Evolutionary conservation across 169 alveolate genomes (phyloP), one percentile per base, ranked within the genome.

Genomic region (Eimeria brunetti): DNA sequence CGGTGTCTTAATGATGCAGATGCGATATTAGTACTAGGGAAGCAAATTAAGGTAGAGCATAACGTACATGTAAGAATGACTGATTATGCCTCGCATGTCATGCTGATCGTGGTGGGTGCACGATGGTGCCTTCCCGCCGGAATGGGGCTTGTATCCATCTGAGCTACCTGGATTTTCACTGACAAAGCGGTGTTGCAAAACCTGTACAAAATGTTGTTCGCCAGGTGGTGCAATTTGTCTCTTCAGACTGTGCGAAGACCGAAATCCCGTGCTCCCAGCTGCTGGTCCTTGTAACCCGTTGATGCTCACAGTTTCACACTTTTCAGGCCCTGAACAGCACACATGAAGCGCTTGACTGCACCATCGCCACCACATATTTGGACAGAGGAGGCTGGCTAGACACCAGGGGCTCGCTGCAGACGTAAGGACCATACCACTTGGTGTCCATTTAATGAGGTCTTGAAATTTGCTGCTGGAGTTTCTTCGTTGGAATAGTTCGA

Each of bases 141-240:
- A 0, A n/a, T 62, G 60, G 30, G 46, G 81, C 49, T 38, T 62
- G 49, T 33, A 22, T 30, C 80, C 67, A 24, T 18, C 62, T 36
- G 92, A n/a, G 51, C 12, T 22, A 2, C 44, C 9, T 11, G n/a
- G 41, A 18, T 60, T 33, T 24, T 46, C 60, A 38, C 22, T 36
- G 64, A 41, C 81, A 27, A 85, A 85, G 38, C 80, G 76, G n/a
- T 85, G 92, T 62, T 85, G 49, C 92, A 56, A 85, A 41, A 85
- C 51, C 20, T 56, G 41, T 44, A 80, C 92, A 22, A 85, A n/a
- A 38, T 62, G 2, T 16, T 38, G 92, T 9, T 56, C n/a, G 8
- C 92, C 92, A 62, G 92, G 60, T 38, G 80, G 92, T 85, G 64
- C 80, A 36, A 85, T 85, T 24, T 58, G 92, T 3, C 92, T 67